A percentile compares a stretch with the other conserved stretches of the same genome.
phyloP scores from a whole-genome alignment of 2,329 filamentous ascomycete genomes.

The Botrytis byssoidea region DNA sequence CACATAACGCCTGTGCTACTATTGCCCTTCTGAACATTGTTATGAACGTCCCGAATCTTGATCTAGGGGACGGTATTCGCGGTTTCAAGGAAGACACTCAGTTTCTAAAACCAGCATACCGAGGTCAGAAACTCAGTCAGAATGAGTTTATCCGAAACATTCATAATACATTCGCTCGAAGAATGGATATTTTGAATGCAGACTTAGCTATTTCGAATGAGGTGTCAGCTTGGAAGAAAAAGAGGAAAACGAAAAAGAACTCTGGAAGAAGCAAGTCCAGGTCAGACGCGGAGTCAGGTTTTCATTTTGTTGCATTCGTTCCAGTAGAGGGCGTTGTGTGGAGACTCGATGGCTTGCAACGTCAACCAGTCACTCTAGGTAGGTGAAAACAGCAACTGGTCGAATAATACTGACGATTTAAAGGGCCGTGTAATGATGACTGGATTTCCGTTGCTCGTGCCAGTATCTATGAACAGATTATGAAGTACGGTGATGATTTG shows the following conservation, averaged over 20 bases:
- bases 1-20: conserved; percentile 84
- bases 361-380: conserved; percentile 66
- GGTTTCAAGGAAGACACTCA: conserved; percentile 72
- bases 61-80: conserved; percentile 67
- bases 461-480: conserved; percentile 67
- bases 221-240: conserved; percentile 33
- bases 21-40: conserved; percentile 89
- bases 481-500: conserved; percentile 61
- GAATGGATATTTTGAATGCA: conserved; percentile 72
- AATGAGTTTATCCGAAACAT: conserved; percentile 75
- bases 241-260: conserved; percentile 42
- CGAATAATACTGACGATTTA: background rate
- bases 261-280: conserved; percentile 44
- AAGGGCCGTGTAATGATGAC: conserved; percentile 43
- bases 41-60: conserved; percentile 71
- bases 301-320: conserved; percentile 89
- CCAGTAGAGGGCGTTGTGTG: conserved; percentile 72
- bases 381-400: conserved; percentile 22
- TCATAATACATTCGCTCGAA: conserved; percentile 86
- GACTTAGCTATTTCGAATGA: conserved; percentile 65
- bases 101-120: conserved; percentile 65
- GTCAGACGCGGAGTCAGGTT: conserved; percentile 60
- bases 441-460: conserved; percentile 68
- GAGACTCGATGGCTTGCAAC: conserved; percentile 84
- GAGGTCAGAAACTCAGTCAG: conserved; percentile 72